Conservation (phyloP, 257 asterid genomes). For the Osmanthus fragrans region DNA sequence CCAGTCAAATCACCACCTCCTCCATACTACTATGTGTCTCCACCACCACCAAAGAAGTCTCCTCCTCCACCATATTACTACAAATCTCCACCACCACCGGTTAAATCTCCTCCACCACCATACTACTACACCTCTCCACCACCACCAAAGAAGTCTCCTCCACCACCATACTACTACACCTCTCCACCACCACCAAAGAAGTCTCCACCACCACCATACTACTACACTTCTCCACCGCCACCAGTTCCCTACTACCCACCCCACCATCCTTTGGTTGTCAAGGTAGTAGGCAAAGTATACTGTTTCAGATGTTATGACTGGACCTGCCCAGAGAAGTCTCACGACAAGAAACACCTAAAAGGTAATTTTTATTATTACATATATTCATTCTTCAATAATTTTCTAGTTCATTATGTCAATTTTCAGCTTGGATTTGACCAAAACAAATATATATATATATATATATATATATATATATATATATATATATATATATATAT, state of each 20-base stretch:
- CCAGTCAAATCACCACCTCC: conserved; percentile 10
- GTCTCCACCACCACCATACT: neutral
- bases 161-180: conserved; percentile 13
- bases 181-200: conserved; percentile 21
- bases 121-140: conserved; percentile 22
- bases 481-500: too few relatives aligned
- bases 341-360: conserved; percentile 30
- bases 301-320: conserved; percentile 30
- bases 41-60: conserved; percentile 18
- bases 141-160: conserved; percentile 11
- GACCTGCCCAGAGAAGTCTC: conserved; percentile 27
- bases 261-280: conserved; percentile 22
- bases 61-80: conserved; percentile 18
- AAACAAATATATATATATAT: neutral
- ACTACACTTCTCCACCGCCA: conserved; percentile 15
- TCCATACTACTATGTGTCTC: conserved; percentile 3
- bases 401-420: neutral
- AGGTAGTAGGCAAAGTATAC: conserved; percentile 32
- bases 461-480: too few relatives aligned
- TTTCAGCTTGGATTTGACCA: too few relatives aligned
- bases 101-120: conserved; percentile 10
- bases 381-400: neutral
- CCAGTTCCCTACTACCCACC: conserved; percentile 5
- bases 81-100: conserved; percentile 21
- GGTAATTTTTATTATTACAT: conserved; percentile 13